phyloP scores from a whole-genome alignment of 352 stramenopile genomes.

The Globisporangium abappressorium region DNA sequence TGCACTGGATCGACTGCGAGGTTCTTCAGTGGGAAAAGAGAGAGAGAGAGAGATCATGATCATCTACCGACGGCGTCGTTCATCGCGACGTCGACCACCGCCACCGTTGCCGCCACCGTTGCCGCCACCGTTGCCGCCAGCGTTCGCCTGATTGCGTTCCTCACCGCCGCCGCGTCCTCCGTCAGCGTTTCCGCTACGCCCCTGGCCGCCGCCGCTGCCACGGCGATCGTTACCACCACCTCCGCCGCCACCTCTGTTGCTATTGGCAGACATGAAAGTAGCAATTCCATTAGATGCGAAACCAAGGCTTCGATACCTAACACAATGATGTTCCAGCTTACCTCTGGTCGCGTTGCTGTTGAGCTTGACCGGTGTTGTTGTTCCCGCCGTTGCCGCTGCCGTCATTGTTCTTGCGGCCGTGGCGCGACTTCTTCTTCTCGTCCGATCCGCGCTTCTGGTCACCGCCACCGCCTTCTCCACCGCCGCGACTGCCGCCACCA shows the following conservation, averaged over 20 bases:
- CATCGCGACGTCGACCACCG: constrained; percentile 27
- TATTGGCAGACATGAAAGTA: background rate
- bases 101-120: constrained; percentile 18
- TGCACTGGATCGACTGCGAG: background rate
- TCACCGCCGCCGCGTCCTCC: constrained; percentile 13
- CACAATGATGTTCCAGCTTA: constrained; percentile 18
- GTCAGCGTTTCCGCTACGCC: constrained; percentile 11
- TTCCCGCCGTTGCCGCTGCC: constrained; percentile 22
- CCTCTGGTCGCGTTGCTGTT: constrained; percentile 55
- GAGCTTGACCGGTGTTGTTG: constrained; percentile 11
- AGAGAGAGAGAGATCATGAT: background rate
- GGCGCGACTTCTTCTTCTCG: constrained; percentile 48
- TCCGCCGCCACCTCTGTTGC: constrained; percentile 8
- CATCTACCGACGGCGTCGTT: constrained; percentile 39
- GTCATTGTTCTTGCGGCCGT: constrained; percentile 36
- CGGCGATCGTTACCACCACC: background rate
- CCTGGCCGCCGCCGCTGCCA: constrained; percentile 8
- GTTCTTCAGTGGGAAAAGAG: background rate
- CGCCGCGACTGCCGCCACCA: background rate
- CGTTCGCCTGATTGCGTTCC: constrained; percentile 7
- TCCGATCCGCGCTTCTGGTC: constrained; percentile 23
- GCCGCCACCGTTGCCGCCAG: constrained; percentile 10
- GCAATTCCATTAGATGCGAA: background rate
- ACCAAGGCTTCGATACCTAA: background rate
- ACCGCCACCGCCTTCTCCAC: constrained; percentile 17